Conservation (phyloP, 148 eudicot species). For the Fagopyrum tataricum region DNA sequence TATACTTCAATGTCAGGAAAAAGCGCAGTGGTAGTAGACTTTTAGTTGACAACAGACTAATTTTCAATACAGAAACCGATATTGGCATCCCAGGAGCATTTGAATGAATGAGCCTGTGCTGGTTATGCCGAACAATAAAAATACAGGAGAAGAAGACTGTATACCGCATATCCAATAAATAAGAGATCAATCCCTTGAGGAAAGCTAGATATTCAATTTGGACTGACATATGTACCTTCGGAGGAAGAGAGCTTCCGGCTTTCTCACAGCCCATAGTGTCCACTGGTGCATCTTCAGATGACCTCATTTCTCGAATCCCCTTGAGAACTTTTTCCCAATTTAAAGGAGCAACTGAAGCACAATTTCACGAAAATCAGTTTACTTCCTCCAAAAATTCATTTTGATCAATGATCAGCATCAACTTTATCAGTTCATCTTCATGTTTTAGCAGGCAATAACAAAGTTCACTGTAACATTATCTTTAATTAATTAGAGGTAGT, state of each 20-base stretch:
- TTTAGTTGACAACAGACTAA: neutral
- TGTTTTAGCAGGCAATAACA: neutral
- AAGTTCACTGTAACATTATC: neutral
- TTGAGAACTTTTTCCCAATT: constrained; percentile 75
- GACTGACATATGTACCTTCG: constrained; percentile 42
- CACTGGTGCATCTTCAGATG: constrained; percentile 85
- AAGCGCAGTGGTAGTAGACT: neutral
- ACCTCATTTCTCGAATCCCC: constrained; percentile 76
- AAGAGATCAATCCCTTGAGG: neutral
- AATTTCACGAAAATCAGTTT: constrained; percentile 1
- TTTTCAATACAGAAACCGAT: neutral
- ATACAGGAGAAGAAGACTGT: neutral
- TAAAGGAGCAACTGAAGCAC: constrained; percentile 40
- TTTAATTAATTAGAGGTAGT: neutral
- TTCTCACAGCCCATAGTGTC: constrained; percentile 90
- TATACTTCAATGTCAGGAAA: neutral
- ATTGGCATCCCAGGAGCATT: neutral
- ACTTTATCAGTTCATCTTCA: constrained; percentile 8
- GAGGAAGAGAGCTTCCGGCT: constrained; percentile 75
- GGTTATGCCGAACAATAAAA: neutral
- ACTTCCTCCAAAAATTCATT: neutral
- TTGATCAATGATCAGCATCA: neutral
- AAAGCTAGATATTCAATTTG: neutral
- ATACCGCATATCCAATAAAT: neutral
- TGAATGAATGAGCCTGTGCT: neutral